These are phyloP conservation scores for Paramecium tetraurelia DNA, from an alignment of 73 alveolate species.

Conservation along the genomic window DNA sequence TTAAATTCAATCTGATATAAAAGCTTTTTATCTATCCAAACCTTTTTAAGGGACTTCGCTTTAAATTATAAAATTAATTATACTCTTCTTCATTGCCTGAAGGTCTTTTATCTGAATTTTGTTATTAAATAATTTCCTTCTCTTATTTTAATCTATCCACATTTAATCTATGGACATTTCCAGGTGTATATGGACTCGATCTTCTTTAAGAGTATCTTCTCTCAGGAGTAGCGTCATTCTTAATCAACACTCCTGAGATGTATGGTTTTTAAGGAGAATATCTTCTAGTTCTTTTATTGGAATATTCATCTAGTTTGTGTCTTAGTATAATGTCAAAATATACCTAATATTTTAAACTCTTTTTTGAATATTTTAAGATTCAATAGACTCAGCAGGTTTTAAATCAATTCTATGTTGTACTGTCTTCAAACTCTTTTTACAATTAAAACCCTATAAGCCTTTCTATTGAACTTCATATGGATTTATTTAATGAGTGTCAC, in stretches of 20 bases:
- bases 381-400: background rate
- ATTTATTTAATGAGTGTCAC: background rate
- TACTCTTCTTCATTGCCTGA: background rate
- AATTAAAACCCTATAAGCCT: background rate
- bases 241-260: background rate
- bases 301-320: background rate
- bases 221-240: background rate
- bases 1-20: background rate
- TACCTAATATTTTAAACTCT: constrained; percentile 13
- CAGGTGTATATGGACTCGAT: constrained; percentile 24
- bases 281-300: background rate
- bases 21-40: background rate
- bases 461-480: background rate
- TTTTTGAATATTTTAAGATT: background rate
- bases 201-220: background rate
- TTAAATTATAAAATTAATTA: background rate
- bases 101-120: background rate
- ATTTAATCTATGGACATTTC: constrained; percentile 2
- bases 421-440: background rate
- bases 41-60: background rate
- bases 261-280: background rate
- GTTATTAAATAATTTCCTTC: background rate
- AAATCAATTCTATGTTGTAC: background rate
- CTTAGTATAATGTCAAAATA: background rate
- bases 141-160: background rate